phyloP scores from a whole-genome alignment of 164 flowering plant genomes.

The Protea cynaroides region DNA sequence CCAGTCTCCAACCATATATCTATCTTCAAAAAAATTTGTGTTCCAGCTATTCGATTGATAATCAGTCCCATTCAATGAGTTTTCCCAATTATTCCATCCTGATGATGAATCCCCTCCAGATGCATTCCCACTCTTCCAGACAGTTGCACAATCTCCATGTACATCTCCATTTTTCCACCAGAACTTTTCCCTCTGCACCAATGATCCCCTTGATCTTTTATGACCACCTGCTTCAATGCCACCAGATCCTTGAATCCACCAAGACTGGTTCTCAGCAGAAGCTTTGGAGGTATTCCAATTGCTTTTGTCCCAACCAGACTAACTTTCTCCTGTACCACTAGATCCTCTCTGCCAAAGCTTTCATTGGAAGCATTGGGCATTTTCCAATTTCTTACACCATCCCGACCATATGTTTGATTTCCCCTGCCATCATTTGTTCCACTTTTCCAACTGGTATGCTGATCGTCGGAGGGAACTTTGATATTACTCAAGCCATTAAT shows the following conservation, averaged over 20 bases:
- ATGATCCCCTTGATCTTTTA: slow-evolving; percentile 4
- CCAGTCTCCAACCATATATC: too few species aligned
- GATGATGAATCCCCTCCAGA: too few species aligned
- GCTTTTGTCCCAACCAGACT: not conserved
- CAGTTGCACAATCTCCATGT: too few species aligned
- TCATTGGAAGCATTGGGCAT: not conserved
- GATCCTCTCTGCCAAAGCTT: not conserved
- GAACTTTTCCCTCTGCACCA: slow-evolving; percentile 30
- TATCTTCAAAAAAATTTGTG: too few species aligned
- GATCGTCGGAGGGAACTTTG: slow-evolving; percentile 9
- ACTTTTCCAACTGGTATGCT: slow-evolving; percentile 8
- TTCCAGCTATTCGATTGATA: slow-evolving; percentile 23
- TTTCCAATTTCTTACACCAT: slow-evolving; percentile 1
- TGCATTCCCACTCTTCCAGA: too few species aligned
- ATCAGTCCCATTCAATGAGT: slow-evolving; percentile 19
- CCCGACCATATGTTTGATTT: slow-evolving; percentile 6
- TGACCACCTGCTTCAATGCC: slow-evolving; percentile 8
- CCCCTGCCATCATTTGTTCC: slow-evolving; percentile 1
- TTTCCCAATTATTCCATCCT: too few species aligned
- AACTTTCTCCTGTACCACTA: not conserved
- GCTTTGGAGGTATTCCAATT: not conserved
- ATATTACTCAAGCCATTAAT: not conserved
- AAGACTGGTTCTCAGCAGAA: not conserved
- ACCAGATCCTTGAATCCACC: slow-evolving; percentile 6
- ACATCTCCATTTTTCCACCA: slow-evolving; percentile 14